Evolutionary conservation across 768 basidiomycete genomes (phyloP), one percentile per base, ranked within the genome.

Genomic region (Suillus bovinus): DNA sequence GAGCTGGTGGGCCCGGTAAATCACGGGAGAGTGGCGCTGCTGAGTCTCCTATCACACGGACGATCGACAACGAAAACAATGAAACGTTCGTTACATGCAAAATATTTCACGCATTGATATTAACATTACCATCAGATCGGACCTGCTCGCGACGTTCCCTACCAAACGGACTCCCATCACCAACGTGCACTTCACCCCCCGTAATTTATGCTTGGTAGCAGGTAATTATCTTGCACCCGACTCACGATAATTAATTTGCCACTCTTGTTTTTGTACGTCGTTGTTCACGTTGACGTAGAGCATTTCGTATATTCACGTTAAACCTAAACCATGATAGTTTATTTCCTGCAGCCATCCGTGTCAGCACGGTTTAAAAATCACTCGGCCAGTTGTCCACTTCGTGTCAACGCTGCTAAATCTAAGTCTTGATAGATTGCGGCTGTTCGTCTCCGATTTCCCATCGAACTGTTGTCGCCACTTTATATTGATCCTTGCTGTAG

Each of bases 121-220:
- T 66, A 59, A 64, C 62, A 62, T 58, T 38, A 53, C 42, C 63
- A 53, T 29, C 71, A 98, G 96, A 22, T 80, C 82, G 22, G 96
- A 99, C 71, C 81, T 99, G 33, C 75, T 99, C 3, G 83, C 92
- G 3, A 96, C 96, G 0, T 97, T 94, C 73, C 91, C 92, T 8
- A 99, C 97, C 34, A 99, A 99, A 79, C 85, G 95, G 59, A 99
- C 97, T 31, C 96, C 97, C 1, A 85, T 99, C 67, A 86, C 86
- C 29, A 90, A 96, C 69, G 88, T 95, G 11, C 93, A 97, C 67
- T 97, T 99, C 70, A 99, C 97, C 10, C 86, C 94, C 33, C 86
- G 96, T 16, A 99, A 99, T 75, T 82, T 99, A 38, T 96, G 94
- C 74, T 77, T 99, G 61, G 93, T 91, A 50, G 90, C 91, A 20